Evolutionary conservation across 768 basidiomycete species (phyloP).

Genomic region (Cubamyces sp.): DNA sequence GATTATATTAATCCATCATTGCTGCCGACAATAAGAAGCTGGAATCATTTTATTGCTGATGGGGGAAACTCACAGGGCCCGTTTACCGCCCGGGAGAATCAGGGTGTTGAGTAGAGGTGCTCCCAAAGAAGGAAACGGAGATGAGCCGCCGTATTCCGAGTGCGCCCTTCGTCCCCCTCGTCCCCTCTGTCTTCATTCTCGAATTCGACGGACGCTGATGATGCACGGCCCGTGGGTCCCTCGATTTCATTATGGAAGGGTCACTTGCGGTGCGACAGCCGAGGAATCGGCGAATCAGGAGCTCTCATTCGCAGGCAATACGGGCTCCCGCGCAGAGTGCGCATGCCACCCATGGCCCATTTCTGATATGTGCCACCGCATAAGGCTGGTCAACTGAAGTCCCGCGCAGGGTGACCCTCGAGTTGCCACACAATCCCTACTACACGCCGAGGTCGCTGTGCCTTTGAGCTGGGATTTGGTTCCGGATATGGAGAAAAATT

Average conservation of each 20-base stretch:
- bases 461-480: neutral
- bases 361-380: slow-evolving; percentile 24
- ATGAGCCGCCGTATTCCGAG: slow-evolving; percentile 5
- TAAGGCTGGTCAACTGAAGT: neutral
- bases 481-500: neutral
- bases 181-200: slow-evolving; percentile 7
- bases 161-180: neutral
- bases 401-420: neutral
- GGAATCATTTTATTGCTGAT: slow-evolving; percentile 18
- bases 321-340: neutral
- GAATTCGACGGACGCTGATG: neutral
- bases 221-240: neutral
- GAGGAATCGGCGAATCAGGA: neutral
- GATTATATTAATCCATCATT: slow-evolving; percentile 9
- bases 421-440: neutral
- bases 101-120: slow-evolving; percentile 21
- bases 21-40: slow-evolving; percentile 5
- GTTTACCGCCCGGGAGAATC: slow-evolving; percentile 8
- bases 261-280: neutral
- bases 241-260: slow-evolving; percentile 19
- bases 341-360: slow-evolving; percentile 12
- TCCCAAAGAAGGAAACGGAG: slow-evolving; percentile 17
- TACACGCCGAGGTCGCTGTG: neutral
- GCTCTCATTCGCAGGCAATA: neutral
- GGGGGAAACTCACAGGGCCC: slow-evolving; percentile 10